Evolutionary conservation across 805 yeast species (phyloP).

Genomic region (Ogataea degrootiae): DNA sequence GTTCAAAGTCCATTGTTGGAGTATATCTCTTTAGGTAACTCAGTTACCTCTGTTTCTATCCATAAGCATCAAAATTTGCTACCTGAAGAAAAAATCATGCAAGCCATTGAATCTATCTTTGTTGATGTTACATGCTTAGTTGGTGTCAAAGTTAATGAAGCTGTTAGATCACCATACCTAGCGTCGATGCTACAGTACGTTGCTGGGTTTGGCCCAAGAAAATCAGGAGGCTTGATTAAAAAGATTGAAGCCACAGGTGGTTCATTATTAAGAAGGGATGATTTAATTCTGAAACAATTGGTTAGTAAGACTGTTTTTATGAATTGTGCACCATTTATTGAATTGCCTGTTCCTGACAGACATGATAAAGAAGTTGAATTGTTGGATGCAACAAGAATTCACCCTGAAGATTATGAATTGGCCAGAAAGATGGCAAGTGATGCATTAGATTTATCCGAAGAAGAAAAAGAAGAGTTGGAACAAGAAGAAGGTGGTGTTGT

Average conservation of each 20-base stretch:
- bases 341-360: conserved; percentile 60
- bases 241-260: conserved; percentile 71
- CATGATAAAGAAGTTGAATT: conserved; percentile 64
- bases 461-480: conserved; percentile 71
- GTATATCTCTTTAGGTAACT: conserved; percentile 76
- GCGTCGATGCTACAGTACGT: conserved; percentile 72
- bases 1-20: conserved; percentile 91
- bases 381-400: conserved; percentile 92
- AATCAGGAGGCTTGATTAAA: conserved; percentile 80
- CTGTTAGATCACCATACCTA: conserved; percentile 68
- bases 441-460: conserved; percentile 94
- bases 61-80: conserved; percentile 67
- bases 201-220: conserved; percentile 94
- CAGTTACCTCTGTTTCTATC: conserved; percentile 61
- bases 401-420: conserved; percentile 94
- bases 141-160: conserved; percentile 91
- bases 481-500: conserved; percentile 76
- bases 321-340: conserved; percentile 87
- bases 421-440: conserved; percentile 98
- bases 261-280: conserved; percentile 62
- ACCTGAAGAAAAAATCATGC: conserved; percentile 54
- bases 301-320: conserved; percentile 78
- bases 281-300: conserved; percentile 74
- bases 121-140: conserved; percentile 89
- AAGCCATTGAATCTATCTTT: conserved; percentile 71